Percentiles rank a stretch among this genome's conserved stretches.
phyloP scores from a whole-genome alignment of 2,329 filamentous ascomycete species.

The Hirsutella rhossiliensis region DNA sequence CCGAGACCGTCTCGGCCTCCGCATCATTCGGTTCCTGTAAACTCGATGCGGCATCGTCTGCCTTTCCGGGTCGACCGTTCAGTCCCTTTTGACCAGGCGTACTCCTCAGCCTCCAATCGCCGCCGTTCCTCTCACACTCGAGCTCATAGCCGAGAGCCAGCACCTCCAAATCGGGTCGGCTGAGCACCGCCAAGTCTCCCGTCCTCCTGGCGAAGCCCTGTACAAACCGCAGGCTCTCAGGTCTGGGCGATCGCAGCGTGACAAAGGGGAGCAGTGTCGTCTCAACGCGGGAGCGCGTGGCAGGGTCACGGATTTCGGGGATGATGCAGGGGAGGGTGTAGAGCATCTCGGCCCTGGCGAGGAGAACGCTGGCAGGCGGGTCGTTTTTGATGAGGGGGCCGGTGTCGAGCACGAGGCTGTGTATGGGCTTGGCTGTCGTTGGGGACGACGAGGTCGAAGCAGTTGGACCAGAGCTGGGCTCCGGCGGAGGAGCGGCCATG shows the following conservation, averaged over 20 bases:
- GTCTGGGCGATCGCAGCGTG: slow-evolving; percentile 59
- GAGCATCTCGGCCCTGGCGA: slow-evolving; percentile 63
- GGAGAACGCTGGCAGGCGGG: slow-evolving; percentile 69
- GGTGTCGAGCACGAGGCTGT: slow-evolving; percentile 79
- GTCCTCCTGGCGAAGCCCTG: slow-evolving; percentile 80
- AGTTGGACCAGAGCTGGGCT: slow-evolving; percentile 3
- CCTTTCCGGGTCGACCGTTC: slow-evolving; percentile 44
- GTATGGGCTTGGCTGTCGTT: slow-evolving; percentile 48
- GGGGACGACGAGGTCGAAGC: not conserved
- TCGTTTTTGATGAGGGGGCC: slow-evolving; percentile 92
- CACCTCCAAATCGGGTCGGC: slow-evolving; percentile 78
- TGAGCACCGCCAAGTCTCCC: slow-evolving; percentile 79
- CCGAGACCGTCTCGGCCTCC: not conserved
- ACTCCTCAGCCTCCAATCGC: slow-evolving; percentile 73
- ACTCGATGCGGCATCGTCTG: not conserved
- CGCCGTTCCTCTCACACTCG: slow-evolving; percentile 84
- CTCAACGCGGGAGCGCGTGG: slow-evolving; percentile 69
- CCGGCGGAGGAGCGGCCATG: not conserved
- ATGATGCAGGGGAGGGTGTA: slow-evolving; percentile 80
- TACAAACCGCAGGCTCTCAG: slow-evolving; percentile 68
- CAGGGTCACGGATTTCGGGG: slow-evolving; percentile 76
- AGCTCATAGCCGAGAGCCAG: slow-evolving; percentile 86
- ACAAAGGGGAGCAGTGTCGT: slow-evolving; percentile 79
- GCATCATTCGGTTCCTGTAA: not conserved
- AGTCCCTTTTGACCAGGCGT: slow-evolving; percentile 67